Percentiles rank a stretch among this genome's conserved stretches.
phyloP scores from a whole-genome alignment of 345 rosid species.

The Eucalyptus grandis region DNA sequence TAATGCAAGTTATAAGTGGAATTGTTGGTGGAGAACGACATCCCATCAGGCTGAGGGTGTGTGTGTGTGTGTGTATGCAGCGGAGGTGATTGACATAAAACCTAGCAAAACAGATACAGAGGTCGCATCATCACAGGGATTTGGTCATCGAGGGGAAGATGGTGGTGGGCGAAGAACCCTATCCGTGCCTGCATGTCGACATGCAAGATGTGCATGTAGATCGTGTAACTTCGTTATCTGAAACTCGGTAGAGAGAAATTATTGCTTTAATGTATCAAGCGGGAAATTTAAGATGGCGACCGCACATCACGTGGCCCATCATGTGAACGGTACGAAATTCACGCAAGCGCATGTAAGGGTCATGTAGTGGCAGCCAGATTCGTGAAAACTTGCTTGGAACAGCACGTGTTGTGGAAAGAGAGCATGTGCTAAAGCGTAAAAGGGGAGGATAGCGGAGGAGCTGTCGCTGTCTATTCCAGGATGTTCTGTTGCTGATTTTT shows the following conservation, averaged over 20 bases:
- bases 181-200: not conserved
- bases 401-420: slow-evolving; percentile 28
- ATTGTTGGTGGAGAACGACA: not conserved
- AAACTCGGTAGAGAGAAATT: not conserved
- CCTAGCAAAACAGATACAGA: not conserved
- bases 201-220: not conserved
- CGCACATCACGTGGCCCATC: slow-evolving; percentile 15
- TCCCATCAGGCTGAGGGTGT: not conserved
- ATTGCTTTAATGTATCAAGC: not conserved
- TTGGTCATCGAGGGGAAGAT: not conserved
- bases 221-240: not conserved
- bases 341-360: not conserved
- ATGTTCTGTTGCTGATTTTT: not conserved
- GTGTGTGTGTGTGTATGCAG: not conserved
- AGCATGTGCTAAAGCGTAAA: slow-evolving; percentile 21
- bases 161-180: not conserved
- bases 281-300: slow-evolving; percentile 14
- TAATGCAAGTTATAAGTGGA: not conserved
- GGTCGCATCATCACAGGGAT: not conserved
- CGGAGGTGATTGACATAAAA: not conserved
- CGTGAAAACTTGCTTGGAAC: not conserved
- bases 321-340: slow-evolving; percentile 1
- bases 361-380: not conserved
- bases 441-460: slow-evolving; percentile 14
- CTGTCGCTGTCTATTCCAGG: slow-evolving; percentile 19